Percentiles rank a stretch among this genome's conserved stretches.
Conservation (phyloP, 208 protist genomes). For the Zelonia costaricensis region DNA sequence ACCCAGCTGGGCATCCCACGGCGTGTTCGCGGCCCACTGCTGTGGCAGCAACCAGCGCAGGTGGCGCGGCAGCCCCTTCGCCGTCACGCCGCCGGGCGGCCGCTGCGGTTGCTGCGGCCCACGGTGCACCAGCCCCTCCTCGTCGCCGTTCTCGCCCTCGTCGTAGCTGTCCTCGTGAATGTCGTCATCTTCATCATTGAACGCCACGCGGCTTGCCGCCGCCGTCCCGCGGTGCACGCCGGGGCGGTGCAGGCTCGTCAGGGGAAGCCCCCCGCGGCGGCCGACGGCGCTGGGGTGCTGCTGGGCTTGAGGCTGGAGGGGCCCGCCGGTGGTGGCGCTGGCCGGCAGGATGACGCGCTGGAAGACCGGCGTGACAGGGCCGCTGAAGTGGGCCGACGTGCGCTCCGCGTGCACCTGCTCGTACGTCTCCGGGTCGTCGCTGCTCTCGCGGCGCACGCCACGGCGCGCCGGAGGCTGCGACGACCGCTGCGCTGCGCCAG, state of each 20-base stretch:
- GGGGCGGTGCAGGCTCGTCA: no score
- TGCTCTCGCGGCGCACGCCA: neutral
- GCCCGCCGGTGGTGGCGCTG: neutral
- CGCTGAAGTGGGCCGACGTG: conserved; percentile 19
- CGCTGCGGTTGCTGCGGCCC: neutral
- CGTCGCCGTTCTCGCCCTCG: neutral
- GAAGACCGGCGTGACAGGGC: conserved; percentile 24
- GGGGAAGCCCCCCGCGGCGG: no score
- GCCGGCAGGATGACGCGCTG: conserved; percentile 21
- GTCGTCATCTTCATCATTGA: no score
- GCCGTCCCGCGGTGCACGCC: no score
- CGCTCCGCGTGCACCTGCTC: conserved; percentile 13
- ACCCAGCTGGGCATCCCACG: conserved; percentile 33
- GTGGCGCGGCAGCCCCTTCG: conserved; percentile 14
- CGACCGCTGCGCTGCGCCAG: no score
- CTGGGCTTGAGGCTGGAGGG: neutral
- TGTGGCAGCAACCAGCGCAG: conserved; percentile 32
- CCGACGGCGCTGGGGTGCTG: no score
- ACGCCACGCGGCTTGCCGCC: no score
- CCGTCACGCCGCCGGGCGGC: neutral
- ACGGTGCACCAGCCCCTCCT: neutral
- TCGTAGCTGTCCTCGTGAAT: no score
- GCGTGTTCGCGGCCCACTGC: conserved; percentile 24
- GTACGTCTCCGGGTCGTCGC: neutral
- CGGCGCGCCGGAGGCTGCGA: neutral